Evolutionary conservation across 352 stramenopile species (phyloP).

Genomic region (Globisporangium apiculatum): DNA sequence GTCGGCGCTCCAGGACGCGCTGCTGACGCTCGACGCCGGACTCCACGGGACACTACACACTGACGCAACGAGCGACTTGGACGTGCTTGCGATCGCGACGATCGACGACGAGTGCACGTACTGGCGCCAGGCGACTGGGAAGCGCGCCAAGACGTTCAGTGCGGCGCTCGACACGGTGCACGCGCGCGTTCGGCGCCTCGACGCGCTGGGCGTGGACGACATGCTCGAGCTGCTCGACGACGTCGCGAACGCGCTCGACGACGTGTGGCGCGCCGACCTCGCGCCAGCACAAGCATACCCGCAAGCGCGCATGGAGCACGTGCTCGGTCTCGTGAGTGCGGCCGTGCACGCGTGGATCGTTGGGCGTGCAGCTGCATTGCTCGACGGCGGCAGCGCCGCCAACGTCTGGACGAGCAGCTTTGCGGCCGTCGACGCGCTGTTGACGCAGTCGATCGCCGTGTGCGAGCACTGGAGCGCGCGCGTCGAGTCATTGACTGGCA

Average conservation of each 20-base stretch:
- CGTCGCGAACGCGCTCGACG: conserved; percentile 79
- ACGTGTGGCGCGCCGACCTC: conserved; percentile 84
- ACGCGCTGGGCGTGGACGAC: conserved; percentile 57
- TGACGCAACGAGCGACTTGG: no score
- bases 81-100: conserved; percentile 40
- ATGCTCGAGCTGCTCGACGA: conserved; percentile 86
- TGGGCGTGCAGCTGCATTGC: conserved; percentile 29
- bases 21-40: conserved; percentile 67
- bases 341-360: conserved; percentile 75
- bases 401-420: conserved; percentile 64
- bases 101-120: conserved; percentile 85
- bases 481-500: conserved; percentile 72
- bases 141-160: conserved; percentile 73
- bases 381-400: conserved; percentile 6
- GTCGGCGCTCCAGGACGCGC: conserved; percentile 73
- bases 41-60: conserved; percentile 38
- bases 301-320: conserved; percentile 82
- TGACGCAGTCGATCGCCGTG: conserved; percentile 57
- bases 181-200: conserved; percentile 61
- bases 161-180: conserved; percentile 78
- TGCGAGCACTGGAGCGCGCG: conserved; percentile 78
- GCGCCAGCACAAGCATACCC: conserved; percentile 62
- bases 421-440: conserved; percentile 44
- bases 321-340: conserved; percentile 75
- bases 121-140: conserved; percentile 52